phyloP scores from a whole-genome alignment of 2,329 filamentous ascomycete genomes.

The Paecilomyces fulvus region DNA sequence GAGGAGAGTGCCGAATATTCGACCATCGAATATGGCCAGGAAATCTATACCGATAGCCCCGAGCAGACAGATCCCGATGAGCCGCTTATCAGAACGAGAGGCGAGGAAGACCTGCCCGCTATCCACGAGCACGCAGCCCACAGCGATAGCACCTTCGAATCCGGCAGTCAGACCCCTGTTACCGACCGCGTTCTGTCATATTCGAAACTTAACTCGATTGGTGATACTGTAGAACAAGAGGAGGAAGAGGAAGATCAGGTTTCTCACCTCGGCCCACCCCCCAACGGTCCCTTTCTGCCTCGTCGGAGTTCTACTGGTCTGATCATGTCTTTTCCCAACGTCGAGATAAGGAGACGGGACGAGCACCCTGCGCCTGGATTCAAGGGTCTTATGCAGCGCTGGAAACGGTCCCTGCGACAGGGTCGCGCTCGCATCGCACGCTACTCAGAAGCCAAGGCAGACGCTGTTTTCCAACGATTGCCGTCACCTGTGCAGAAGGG shows the following conservation, averaged over 20 bases:
- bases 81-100: slow-evolving; percentile 24
- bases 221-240: slow-evolving; percentile 3
- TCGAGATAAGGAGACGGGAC: slow-evolving; percentile 22
- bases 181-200: slow-evolving; percentile 24
- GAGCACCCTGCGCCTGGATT: slow-evolving; percentile 18
- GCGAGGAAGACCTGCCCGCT: slow-evolving; percentile 19
- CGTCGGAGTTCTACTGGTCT: slow-evolving; percentile 40
- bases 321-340: slow-evolving; percentile 51
- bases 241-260: slow-evolving; percentile 12
- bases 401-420: slow-evolving; percentile 15
- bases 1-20: slow-evolving; percentile 33
- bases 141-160: slow-evolving; percentile 20
- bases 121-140: slow-evolving; percentile 6
- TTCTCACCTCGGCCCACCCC: slow-evolving; percentile 22
- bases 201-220: slow-evolving; percentile 21
- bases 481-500: slow-evolving; percentile 46
- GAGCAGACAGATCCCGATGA: slow-evolving; percentile 29
- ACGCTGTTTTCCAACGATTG: slow-evolving; percentile 39
- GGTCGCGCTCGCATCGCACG: slow-evolving; percentile 11
- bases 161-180: slow-evolving; percentile 34
- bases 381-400: slow-evolving; percentile 17
- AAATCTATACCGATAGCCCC: slow-evolving; percentile 32
- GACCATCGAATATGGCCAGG: slow-evolving; percentile 30
- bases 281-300: slow-evolving; percentile 26
- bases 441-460: slow-evolving; percentile 14